Evolutionary conservation across 768 basidiomycete genomes (phyloP).

Genomic region (Hypholoma fasciculare): DNA sequence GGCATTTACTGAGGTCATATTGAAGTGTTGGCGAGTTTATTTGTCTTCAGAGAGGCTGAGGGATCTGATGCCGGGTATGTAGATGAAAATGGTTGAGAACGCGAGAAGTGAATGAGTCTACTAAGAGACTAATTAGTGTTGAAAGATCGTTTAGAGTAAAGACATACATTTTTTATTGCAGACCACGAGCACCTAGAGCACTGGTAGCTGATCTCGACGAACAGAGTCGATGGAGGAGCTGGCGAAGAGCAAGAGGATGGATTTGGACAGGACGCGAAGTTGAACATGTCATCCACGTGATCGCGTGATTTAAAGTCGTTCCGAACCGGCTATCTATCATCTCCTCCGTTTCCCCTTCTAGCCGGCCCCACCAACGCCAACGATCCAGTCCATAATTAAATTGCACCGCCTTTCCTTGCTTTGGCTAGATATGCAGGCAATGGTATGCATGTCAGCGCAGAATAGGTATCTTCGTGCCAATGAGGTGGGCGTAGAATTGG

Average conservation of each 20-base stretch:
- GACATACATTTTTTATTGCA: background rate
- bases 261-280: background rate
- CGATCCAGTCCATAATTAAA: too few species aligned
- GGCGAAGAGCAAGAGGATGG: background rate
- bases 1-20: conserved; percentile 47
- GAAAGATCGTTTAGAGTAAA: background rate
- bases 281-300: conserved; percentile 5
- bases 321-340: background rate
- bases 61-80: too few species aligned
- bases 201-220: background rate
- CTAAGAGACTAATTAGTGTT: too few species aligned
- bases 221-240: background rate
- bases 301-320: background rate
- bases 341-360: background rate
- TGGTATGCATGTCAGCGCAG: too few species aligned
- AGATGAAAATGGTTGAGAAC: too few species aligned
- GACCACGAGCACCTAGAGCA: background rate
- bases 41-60: background rate
- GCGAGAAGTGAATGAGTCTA: too few species aligned
- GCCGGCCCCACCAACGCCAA: too few species aligned
- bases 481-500: too few species aligned
- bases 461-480: too few species aligned
- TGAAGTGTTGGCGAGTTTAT: background rate
- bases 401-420: too few species aligned
- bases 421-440: too few species aligned